Base-by-base conservation (phyloP, 2,329 filamentous ascomycete genomes). In the Huntiella omanensis region DNA sequence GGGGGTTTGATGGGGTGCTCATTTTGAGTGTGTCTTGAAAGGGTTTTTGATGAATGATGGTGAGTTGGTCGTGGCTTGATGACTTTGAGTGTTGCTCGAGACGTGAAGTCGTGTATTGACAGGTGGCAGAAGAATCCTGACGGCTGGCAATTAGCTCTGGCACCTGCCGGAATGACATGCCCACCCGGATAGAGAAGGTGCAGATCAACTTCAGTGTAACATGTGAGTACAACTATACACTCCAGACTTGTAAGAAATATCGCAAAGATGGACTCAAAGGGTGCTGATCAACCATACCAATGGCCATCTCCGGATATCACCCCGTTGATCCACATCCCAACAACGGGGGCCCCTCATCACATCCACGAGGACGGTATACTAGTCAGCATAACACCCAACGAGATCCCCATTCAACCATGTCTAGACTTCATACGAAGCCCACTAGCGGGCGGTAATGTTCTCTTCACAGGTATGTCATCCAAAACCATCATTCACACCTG, bases 401-500 rank as follows among this genome's bases (percentile, higher is more conserved):
- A 28, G 6, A 28, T 28, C 22, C 22, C 22, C 22, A 28, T 28
- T 7, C 22, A 28, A 28, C 22, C 22, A 28, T 28, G 22, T 28
- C 7, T 28, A 28, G 22, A 28, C 22, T 28, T 28, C 6, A 82
- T 91, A 16, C 77, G 80, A 52, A 83, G 73, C 54, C 77, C 80
- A 15, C 71, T 76, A 54, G 81, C 82, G 8, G 82, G 82, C 4
- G 82, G 82, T 10, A 80, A 85, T 42, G 80, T 87, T 7, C 56
- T 86, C 33, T 87, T 87, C 58, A 77, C 79, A 49, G 82, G 81
- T 77, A 65, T 53, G 61, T 37, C 47, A 12, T 7, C n/a, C 17
- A 32, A 49, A 41, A 46, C 39, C 32, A 19, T 16, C 15, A 39
- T 41, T 46, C 15, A 46, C 49, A 13, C 58, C 52, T 34, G 53